Base-by-base conservation (phyloP, 108 stramenopile species). In the Skeletonema potamos region DNA sequence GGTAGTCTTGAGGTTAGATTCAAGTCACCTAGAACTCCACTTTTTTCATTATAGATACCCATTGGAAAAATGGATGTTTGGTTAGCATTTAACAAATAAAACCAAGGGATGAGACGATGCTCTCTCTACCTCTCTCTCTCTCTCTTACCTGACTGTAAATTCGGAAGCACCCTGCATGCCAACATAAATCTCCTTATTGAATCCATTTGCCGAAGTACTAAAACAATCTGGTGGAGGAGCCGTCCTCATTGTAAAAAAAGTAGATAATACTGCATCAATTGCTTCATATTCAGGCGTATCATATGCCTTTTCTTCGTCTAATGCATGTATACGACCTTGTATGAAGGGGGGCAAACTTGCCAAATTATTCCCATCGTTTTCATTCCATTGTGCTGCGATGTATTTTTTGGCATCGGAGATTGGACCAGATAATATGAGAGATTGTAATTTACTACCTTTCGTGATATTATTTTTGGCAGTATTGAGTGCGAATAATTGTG, bases 121-220 rank as follows among this genome's bases (percentile, higher is more conserved):
- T 15, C 13, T 15, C 13, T 39, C 37, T 39, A 11, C 15, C 2
- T 39, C 37, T 39, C 37, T 39, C 1, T 6, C 0, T 36, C 2
- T 36, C 2, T 36, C 37, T 39, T 13, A 39, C 37, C 37, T 39
- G 28, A 85, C n/a, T 0, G 76, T 62, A 54, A 82, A 85, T 36
- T 82, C 84, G 12, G 66, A 68, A 33, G 77, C 44, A 39, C 84
- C 84, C 37, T 82, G 77, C 70, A 85, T 82, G 5, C 77, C 84
- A 27, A 75, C 68, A 36, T 82, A 82, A 24, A 85, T 66, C 15
- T 82, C 81, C 18, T 55, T n/a, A 30, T 81, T 85, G 28, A 68
- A 6, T 13, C 44, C 54, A 1, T 66, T 34, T 11, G 1, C 69
- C 0, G 66, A 61, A 1, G 41, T 18, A 11, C 9, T 12, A 39